Percentiles rank a stretch among this genome's conserved stretches.
phyloP scores from a whole-genome alignment of 371 early-diverging fungal species.

The Chytridiales sp. region DNA sequence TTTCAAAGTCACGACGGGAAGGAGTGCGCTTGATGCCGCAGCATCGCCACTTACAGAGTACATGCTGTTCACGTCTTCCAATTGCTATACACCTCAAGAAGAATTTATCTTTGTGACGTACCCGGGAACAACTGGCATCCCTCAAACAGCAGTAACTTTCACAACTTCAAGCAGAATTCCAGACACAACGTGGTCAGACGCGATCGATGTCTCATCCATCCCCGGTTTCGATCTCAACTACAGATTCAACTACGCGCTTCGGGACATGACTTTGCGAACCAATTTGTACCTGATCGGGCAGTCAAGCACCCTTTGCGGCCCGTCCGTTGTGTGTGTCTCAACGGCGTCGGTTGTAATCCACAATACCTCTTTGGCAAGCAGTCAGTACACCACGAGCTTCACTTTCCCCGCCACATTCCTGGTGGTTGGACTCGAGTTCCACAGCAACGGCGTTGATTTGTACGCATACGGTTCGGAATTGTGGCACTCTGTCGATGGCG shows the following conservation, averaged over 20 bases:
- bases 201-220: not conserved
- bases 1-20: not conserved
- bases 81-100: not conserved
- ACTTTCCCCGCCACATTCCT: conserved; percentile 16
- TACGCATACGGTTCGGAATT: conserved; percentile 28
- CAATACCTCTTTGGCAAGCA: conserved; percentile 2
- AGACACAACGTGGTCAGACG: conserved; percentile 11
- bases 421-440: conserved; percentile 13
- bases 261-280: not conserved
- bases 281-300: conserved; percentile 19
- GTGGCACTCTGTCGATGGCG: conserved; percentile 30
- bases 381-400: not conserved
- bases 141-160: not conserved
- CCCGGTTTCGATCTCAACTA: not conserved
- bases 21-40: not conserved
- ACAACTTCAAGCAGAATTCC: no score
- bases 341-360: conserved; percentile 5
- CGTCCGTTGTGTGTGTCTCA: not conserved
- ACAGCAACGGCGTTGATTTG: conserved; percentile 27
- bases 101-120: not conserved
- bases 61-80: conserved; percentile 1
- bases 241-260: not conserved
- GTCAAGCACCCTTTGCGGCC: not conserved
- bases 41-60: not conserved
- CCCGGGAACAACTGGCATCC: conserved; percentile 10